Base-by-base conservation (phyloP, 352 stramenopile species). In the Plasmopara muralis region DNA sequence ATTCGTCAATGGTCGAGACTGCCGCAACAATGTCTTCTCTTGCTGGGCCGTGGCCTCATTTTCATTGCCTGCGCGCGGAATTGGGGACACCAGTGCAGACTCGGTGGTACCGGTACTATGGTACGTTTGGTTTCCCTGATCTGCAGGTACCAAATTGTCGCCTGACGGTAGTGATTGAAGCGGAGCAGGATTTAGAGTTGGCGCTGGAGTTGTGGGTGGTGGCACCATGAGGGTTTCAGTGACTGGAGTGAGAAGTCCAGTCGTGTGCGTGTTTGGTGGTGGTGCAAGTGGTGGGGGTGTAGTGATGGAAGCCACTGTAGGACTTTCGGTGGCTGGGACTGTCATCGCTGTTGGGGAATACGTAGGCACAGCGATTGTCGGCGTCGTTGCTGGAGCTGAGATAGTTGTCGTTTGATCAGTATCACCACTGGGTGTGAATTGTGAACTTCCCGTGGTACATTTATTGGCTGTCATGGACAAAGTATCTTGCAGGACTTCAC, bases 401-500 rank as follows among this genome's bases (percentile, higher is more conserved):
- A 16, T 51, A 4, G 15, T 45, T 20, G 47, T 54, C n/a, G 46
- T 53, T 40, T 63, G 56, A 54, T 25, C 45, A 33, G 5, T 18
- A 13, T 46, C 31, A 9, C 25, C 18, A 54, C 63, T 72, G 1
- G 53, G 33, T 16, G 51, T 50, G 37, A 88, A 85, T 58, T 88
- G 77, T 15, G 48, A 64, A 25, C 45, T 66, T 15, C 72, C 69
- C 0, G 79, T 53, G 1, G 76, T 71, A 43, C 76, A 87, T 39
- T 57, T 44, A 29, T 71, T 66, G 6, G 62, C 55, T 0, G 53
- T 57, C 12, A 90, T 57, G 28, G 76, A 84, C 43, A 90, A 33
- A 1, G 71, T 86, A 28, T 87, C 75, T 33, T 72, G 43, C 37
- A 88, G 46, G 14, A 70, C 51, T 42, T 88, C 68, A 9, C 80